Evolutionary conservation across 441 rosid genomes (phyloP).

Genomic region (Heliophila coronopifolia): DNA sequence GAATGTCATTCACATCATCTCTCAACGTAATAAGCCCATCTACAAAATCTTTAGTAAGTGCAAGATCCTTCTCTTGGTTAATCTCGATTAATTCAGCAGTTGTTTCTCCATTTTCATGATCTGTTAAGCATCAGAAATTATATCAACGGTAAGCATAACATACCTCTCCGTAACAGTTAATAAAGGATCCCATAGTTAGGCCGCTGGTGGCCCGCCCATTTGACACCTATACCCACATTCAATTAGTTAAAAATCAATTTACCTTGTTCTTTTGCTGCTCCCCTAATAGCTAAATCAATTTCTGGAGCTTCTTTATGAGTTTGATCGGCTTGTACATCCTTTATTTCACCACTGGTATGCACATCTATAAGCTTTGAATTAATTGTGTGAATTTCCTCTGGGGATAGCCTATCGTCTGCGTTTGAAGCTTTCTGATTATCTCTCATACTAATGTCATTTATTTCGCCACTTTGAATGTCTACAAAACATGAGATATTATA

Average conservation of each 20-base stretch:
- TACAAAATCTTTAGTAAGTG: not conserved
- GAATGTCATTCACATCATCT: constrained; percentile 5
- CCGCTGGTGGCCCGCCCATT: too few species aligned
- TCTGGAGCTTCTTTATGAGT: not conserved
- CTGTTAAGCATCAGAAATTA: not conserved
- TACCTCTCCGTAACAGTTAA: not conserved
- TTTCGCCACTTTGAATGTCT: not conserved
- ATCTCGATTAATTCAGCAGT: not conserved
- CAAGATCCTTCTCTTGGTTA: constrained; percentile 7
- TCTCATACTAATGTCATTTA: not conserved
- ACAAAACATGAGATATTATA: not conserved
- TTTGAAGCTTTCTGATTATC: not conserved
- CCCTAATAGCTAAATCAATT: not conserved
- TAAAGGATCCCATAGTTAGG: not conserved
- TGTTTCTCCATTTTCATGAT: constrained; percentile 2
- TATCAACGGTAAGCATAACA: not conserved
- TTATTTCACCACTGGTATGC: not conserved
- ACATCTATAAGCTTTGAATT: not conserved
- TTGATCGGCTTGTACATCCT: not conserved
- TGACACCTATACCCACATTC: too few species aligned
- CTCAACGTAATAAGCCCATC: not conserved
- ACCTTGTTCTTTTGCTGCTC: constrained; percentile 4
- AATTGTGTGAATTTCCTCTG: not conserved
- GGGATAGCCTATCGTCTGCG: not conserved
- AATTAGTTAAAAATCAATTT: not conserved